These are phyloP conservation scores for Apiosordaria backusii DNA, from an alignment of 495 filamentous ascomycete genomes.

Conservation along the genomic window DNA sequence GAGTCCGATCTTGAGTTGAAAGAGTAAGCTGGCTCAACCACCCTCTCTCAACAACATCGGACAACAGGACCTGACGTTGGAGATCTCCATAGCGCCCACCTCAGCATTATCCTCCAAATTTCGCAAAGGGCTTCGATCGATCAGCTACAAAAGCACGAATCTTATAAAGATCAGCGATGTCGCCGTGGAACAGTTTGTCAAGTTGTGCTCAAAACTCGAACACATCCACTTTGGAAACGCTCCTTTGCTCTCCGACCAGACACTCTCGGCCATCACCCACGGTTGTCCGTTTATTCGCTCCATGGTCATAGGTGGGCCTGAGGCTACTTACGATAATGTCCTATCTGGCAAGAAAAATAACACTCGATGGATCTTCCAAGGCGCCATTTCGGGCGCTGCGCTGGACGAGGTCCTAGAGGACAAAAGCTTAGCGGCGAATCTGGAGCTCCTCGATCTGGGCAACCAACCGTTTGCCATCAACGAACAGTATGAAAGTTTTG, in stretches of 20 bases:
- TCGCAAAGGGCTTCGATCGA: background rate
- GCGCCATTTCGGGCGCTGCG: background rate
- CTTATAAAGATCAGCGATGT: background rate
- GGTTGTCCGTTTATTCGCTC: background rate
- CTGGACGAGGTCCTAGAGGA: background rate
- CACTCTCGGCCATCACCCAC: background rate
- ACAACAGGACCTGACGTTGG: background rate
- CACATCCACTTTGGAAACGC: background rate
- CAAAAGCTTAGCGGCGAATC: background rate
- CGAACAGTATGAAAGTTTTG: background rate
- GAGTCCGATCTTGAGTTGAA: background rate
- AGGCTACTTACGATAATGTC: background rate
- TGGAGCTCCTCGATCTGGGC: slow-evolving; percentile 9
- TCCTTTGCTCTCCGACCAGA: background rate
- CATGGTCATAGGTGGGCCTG: background rate
- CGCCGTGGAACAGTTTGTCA: background rate
- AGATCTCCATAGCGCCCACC: background rate
- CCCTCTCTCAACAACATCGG: background rate
- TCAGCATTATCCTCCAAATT: background rate
- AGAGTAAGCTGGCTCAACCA: background rate
- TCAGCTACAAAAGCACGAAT: background rate
- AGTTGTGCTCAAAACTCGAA: background rate
- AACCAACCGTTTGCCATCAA: background rate
- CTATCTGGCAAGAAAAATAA: background rate
- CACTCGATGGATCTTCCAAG: background rate